Base-by-base conservation (phyloP, 2,329 filamentous ascomycete genomes). In the Tolypocladium pustulatum region DNA sequence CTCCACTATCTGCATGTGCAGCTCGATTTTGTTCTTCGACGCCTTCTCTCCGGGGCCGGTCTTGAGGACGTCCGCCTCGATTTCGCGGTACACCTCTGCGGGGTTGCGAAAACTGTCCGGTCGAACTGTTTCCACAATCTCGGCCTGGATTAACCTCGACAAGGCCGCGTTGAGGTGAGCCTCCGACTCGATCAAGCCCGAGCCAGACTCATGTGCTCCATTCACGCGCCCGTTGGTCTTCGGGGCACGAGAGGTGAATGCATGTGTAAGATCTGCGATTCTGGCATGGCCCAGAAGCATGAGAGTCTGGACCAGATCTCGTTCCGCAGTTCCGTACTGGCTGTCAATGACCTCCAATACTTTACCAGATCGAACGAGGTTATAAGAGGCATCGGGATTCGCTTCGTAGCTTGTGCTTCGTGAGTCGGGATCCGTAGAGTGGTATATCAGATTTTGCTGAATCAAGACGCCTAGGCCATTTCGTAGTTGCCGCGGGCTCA, bases 381-480 rank as follows among this genome's bases (percentile, higher is more conserved):
- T 87, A 74, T 97, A 97, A 63, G 91, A 89, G 61, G 87, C 84
- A 64, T 85, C 78, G 69, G 86, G 79, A 67, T 97, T 91, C 60
- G 91, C 89, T 71, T 96, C 90, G 75, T 97, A 99, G 69, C 84
- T 85, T 30, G 89, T 88, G 55, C 80, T 71, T 53, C 81, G 81
- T 51, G 83, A 81, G 58, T 87, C 82, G 58, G 78, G 70, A 60
- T 86, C 81, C 64, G 85, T 83, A 63, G 85, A 81, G 72, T 92
- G 88, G 71, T 86, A 90, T 62, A 95, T 78, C 55, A 97, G 83
- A 68, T 92, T 91, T 70, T 96, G 89, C 70, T 97, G 93, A 49
- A 96, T 83, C 63, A 97, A 85, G 37, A 94, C 87, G 57, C 86
- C 86, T 56, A 99, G 81, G 25, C 89, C 91, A 74, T 92, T 86